Conservation (phyloP, 192 early-diverging fungal genomes). For the Rhizoclosmatium sp. region DNA sequence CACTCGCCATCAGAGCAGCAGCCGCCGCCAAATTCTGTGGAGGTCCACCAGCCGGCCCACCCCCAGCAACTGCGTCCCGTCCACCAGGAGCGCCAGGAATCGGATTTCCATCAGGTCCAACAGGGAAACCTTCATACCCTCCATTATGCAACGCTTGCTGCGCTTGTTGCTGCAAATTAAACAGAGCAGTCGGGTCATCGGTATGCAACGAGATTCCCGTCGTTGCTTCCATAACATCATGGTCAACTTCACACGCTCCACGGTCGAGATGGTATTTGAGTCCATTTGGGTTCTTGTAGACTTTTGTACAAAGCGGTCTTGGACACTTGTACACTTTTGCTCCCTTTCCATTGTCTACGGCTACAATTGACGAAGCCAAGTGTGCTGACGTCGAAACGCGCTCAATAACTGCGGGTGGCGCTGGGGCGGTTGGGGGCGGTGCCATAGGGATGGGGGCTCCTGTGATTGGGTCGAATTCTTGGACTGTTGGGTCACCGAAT, state of each 20-base stretch:
- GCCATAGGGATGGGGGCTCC: slow-evolving; percentile 12
- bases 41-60: neutral
- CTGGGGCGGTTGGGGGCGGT: neutral
- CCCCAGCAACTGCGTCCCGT: neutral
- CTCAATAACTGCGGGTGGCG: neutral
- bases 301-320: slow-evolving; percentile 43
- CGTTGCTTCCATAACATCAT: slow-evolving; percentile 36
- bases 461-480: slow-evolving; percentile 29
- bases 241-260: slow-evolving; percentile 61
- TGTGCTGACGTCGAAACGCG: slow-evolving; percentile 13
- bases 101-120: neutral
- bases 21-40: slow-evolving; percentile 3
- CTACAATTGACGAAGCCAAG: slow-evolving; percentile 23
- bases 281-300: slow-evolving; percentile 97
- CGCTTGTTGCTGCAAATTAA: slow-evolving; percentile 36
- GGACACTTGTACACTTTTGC: slow-evolving; percentile 40
- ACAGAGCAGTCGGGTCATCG: slow-evolving; percentile 34
- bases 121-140: slow-evolving; percentile 11
- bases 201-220: slow-evolving; percentile 37
- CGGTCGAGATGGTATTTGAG: slow-evolving; percentile 97
- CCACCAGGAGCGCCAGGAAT: neutral
- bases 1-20: slow-evolving; percentile 32
- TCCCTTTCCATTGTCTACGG: slow-evolving; percentile 33
- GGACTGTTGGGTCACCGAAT: neutral
- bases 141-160: slow-evolving; percentile 32